phyloP scores from a whole-genome alignment of 2,329 filamentous ascomycete species.

The Tolypocladium tropicale region DNA sequence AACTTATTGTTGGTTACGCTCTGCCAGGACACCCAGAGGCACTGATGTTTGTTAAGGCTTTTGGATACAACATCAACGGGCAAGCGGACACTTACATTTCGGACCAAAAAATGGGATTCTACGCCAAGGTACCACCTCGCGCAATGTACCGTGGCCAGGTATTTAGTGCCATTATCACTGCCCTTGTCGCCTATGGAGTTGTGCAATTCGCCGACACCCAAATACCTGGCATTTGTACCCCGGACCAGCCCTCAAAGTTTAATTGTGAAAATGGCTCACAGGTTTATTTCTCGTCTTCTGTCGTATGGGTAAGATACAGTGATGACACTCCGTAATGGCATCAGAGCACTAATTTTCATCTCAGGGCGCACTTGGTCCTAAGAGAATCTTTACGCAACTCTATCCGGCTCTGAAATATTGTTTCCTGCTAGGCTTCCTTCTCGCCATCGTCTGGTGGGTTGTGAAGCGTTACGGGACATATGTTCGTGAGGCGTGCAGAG shows the following conservation, averaged over 20 bases:
- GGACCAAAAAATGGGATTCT: slow-evolving; percentile 22
- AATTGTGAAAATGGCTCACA: slow-evolving; percentile 18
- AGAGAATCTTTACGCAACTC: slow-evolving; percentile 26
- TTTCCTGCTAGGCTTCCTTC: slow-evolving; percentile 27
- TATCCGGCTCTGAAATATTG: slow-evolving; percentile 34
- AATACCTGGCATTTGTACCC: slow-evolving; percentile 20
- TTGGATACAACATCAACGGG: slow-evolving; percentile 29
- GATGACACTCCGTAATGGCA: too few relatives aligned
- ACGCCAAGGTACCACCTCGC: slow-evolving; percentile 21
- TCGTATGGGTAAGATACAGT: slow-evolving; percentile 17
- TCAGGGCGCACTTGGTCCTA: slow-evolving; percentile 14
- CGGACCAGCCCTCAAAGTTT: slow-evolving; percentile 20
- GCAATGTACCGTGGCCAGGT: slow-evolving; percentile 28
- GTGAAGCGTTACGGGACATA: slow-evolving; percentile 53
- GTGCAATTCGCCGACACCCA: slow-evolving; percentile 23
- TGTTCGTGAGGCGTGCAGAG: slow-evolving; percentile 1
- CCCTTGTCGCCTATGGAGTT: slow-evolving; percentile 29
- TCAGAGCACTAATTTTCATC: not conserved
- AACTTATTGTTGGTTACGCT: slow-evolving; percentile 20
- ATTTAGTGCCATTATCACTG: slow-evolving; percentile 27
- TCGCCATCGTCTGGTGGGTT: slow-evolving; percentile 34
- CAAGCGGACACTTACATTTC: slow-evolving; percentile 29
- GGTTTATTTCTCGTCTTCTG: slow-evolving; percentile 21
- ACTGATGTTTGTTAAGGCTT: slow-evolving; percentile 41
- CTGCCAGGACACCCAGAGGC: slow-evolving; percentile 23